These are phyloP conservation scores for Aschersonia sp. DNA, from an alignment of 2,329 filamentous ascomycete genomes.

Conservation along the genomic window DNA sequence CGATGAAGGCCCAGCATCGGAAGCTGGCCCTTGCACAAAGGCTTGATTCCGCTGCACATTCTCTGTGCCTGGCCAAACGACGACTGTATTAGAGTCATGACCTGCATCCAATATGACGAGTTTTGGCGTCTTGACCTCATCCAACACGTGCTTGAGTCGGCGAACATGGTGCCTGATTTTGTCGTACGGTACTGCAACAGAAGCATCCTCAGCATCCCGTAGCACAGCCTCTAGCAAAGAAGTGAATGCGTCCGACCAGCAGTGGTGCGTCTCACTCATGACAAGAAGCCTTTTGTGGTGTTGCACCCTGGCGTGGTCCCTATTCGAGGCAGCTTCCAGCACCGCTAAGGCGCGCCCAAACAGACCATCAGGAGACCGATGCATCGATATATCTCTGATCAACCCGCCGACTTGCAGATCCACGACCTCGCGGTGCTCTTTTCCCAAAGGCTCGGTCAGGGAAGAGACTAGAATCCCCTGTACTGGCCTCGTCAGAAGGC, in stretches of 20 bases:
- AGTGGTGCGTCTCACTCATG: conserved; percentile 9
- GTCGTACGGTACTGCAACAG: conserved; percentile 41
- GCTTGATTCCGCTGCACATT: neutral
- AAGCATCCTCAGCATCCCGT: conserved; percentile 45
- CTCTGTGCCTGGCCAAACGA: conserved; percentile 9
- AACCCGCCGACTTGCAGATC: conserved; percentile 33
- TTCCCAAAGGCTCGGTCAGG: conserved; percentile 17
- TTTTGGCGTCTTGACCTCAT: conserved; percentile 34
- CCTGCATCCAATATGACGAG: conserved; percentile 40
- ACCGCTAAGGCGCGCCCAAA: conserved; percentile 26
- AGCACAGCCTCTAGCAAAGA: conserved; percentile 39
- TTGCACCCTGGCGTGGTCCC: neutral
- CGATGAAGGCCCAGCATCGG: no score
- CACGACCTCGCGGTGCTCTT: conserved; percentile 19
- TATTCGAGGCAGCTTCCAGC: conserved; percentile 1
- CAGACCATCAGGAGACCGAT: conserved; percentile 28
- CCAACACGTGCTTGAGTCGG: conserved; percentile 32
- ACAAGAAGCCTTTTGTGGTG: neutral
- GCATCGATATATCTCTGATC: conserved; percentile 25
- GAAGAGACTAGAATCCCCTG: conserved; percentile 22
- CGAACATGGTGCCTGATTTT: conserved; percentile 36
- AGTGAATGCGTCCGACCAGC: conserved; percentile 44
- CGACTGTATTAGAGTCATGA: conserved; percentile 34
- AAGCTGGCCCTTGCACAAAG: neutral
- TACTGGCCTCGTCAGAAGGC: conserved; percentile 25